These are phyloP conservation scores for Dactylellina sp. DNA, from an alignment of 2,329 filamentous ascomycete species.

Conservation along the genomic window DNA sequence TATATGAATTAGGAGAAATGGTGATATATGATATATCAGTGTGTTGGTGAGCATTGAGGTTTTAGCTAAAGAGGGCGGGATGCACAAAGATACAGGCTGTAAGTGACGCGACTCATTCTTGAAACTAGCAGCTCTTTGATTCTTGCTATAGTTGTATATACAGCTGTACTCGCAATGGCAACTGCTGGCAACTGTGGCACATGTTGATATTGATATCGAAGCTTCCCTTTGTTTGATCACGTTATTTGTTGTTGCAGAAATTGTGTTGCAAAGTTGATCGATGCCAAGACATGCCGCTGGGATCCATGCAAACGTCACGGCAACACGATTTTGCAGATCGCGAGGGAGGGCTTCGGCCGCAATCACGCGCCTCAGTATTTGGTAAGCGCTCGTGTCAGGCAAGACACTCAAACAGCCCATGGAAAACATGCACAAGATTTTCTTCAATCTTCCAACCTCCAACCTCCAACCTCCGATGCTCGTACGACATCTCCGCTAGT, in stretches of 20 bases:
- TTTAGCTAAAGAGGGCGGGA: too few relatives aligned
- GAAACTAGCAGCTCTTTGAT: too few relatives aligned
- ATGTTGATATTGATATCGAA: not conserved
- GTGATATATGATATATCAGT: too few relatives aligned
- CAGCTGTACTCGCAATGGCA: too few relatives aligned
- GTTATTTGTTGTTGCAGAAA: conserved; percentile 16
- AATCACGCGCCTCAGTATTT: conserved; percentile 34
- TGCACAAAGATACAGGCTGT: too few relatives aligned
- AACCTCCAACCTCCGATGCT: conserved; percentile 19
- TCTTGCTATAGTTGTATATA: too few relatives aligned
- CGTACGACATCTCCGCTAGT: conserved; percentile 24
- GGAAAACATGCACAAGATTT: not conserved
- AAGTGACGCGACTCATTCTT: not conserved
- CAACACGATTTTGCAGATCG: conserved; percentile 12
- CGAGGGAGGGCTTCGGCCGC: not conserved
- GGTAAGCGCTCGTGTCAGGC: conserved; percentile 3
- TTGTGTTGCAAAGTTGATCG: conserved; percentile 13
- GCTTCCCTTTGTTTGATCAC: conserved; percentile 1
- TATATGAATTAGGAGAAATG: too few relatives aligned
- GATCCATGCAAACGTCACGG: not conserved
- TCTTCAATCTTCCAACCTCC: not conserved
- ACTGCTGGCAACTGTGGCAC: not conserved
- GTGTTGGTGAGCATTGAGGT: too few relatives aligned
- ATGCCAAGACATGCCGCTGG: conserved; percentile 7
- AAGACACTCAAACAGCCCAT: not conserved